Evolutionary conservation across 345 rosid species (phyloP), one percentile per base, ranked within the genome.

Genomic region (Hypericum androsaemum): DNA sequence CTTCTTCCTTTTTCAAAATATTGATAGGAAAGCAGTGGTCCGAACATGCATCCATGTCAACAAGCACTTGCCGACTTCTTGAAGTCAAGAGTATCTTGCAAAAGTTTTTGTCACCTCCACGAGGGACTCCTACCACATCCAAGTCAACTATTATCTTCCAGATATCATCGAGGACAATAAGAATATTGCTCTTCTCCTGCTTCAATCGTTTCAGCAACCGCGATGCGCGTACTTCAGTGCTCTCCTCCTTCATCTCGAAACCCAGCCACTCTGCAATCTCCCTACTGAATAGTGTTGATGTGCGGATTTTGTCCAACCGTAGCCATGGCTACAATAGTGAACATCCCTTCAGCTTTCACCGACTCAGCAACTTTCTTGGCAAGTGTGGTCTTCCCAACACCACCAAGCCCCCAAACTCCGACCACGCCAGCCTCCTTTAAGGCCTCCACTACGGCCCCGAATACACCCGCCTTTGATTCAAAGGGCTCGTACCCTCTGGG

Each of bases 11-110:
- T 0, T 37, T 15, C 13, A 55, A 11, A 3, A 32, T 38, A 14
- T 12, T 22, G 32, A 22, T 22, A 1, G 32, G 32, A 55, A 43
- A 11, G n/a, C 39, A 43, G 43, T n/a, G 6, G 41, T 41, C 6
- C 5, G 3, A 7, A 12, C 7, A 0, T 3, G 47, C 17, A 28
- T 3, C 58, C 58, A 54, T 54, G 6, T 10, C 41, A 39, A 4
- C 37, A n/a, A 60, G 37, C 2, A 17, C 52, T 8, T 60, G 43
- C 12, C n/a, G 44, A 13, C 16, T 7, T 14, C 59, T 54, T 0
- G 66, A 63, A 2, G 51, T 49, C 55, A 63, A 41, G 41, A 61
- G 10, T 16, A 61, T 39, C 14, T 61, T 61, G 39, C 65, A 61
- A n/a, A n/a, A n/a, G n/a, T n/a, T n/a, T n/a, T n/a, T n/a, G n/a